A percentile compares a stretch with the other conserved stretches of the same genome.
Conservation (phyloP, 257 asterid genomes). For the Leonotis leonurus region DNA sequence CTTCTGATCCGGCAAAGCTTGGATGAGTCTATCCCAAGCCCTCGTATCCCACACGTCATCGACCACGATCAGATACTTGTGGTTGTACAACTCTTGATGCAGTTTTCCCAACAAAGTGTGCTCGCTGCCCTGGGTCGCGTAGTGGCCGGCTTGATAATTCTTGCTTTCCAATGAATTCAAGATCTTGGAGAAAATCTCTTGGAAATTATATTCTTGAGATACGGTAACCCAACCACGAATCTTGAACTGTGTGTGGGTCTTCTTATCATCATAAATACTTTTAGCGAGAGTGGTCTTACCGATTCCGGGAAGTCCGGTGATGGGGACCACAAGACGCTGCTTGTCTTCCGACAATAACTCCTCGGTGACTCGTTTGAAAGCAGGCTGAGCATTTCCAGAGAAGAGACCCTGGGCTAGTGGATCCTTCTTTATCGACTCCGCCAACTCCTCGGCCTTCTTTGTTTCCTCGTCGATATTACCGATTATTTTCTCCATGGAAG, state of each 20-base stretch:
- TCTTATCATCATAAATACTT: neutral
- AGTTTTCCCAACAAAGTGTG: neutral
- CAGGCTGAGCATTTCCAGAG: neutral
- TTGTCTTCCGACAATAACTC: neutral
- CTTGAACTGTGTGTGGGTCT: neutral
- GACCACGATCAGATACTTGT: neutral
- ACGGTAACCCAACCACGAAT: neutral
- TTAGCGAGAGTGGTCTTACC: slow-evolving; percentile 4
- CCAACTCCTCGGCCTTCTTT: neutral
- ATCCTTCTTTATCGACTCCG: neutral
- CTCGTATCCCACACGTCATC: neutral
- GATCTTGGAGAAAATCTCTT: neutral
- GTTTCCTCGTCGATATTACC: neutral
- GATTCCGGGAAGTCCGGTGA: neutral
- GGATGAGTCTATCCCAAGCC: neutral
- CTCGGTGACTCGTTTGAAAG: neutral
- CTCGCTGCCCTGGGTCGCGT: neutral
- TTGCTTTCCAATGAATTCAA: neutral
- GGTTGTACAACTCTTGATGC: neutral
- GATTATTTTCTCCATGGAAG: neutral
- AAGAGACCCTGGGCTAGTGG: neutral
- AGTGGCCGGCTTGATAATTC: neutral
- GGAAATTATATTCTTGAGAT: neutral
- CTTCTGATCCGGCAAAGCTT: neutral
- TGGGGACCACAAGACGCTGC: neutral